phyloP scores from a whole-genome alignment of 768 basidiomycete species.

The Imleria badia region DNA sequence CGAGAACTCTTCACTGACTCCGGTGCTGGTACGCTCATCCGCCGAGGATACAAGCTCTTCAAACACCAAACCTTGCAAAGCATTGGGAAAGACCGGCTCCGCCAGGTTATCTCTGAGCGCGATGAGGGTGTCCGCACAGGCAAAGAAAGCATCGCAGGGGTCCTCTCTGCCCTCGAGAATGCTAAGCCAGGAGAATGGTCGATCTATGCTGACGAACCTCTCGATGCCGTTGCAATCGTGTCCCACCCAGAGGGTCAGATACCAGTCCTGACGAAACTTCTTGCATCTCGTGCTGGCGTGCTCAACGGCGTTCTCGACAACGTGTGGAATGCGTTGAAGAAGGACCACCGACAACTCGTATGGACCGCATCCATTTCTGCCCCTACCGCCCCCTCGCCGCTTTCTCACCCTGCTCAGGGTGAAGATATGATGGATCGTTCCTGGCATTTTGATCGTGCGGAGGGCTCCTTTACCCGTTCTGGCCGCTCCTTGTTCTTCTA shows the following conservation, averaged over 20 bases:
- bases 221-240: constrained; percentile 93
- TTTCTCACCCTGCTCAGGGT: constrained; percentile 40
- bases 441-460: constrained; percentile 99
- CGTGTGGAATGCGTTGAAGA: constrained; percentile 94
- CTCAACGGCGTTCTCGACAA: constrained; percentile 97
- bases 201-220: constrained; percentile 97
- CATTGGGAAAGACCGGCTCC: constrained; percentile 91
- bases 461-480: constrained; percentile 94
- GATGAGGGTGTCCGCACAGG: constrained; percentile 90
- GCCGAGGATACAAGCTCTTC: constrained; percentile 97
- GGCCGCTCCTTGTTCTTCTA: constrained; percentile 98
- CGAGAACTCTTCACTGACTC: constrained; percentile 99
- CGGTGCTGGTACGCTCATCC: constrained; percentile 96
- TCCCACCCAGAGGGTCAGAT: constrained; percentile 86
- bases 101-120: constrained; percentile 92
- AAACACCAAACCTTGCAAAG: constrained; percentile 78
- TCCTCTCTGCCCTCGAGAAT: constrained; percentile 56
- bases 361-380: constrained; percentile 85
- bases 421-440: constrained; percentile 83
- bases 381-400: constrained; percentile 8
- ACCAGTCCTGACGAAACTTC: constrained; percentile 91
- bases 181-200: constrained; percentile 85
- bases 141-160: constrained; percentile 80
- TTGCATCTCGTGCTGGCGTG: constrained; percentile 83
- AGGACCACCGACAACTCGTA: constrained; percentile 91